Percentiles rank a stretch among this genome's conserved stretches.
Evolutionary conservation across 805 yeast species (phyloP).

Genomic region (Metschnikowia matae): DNA sequence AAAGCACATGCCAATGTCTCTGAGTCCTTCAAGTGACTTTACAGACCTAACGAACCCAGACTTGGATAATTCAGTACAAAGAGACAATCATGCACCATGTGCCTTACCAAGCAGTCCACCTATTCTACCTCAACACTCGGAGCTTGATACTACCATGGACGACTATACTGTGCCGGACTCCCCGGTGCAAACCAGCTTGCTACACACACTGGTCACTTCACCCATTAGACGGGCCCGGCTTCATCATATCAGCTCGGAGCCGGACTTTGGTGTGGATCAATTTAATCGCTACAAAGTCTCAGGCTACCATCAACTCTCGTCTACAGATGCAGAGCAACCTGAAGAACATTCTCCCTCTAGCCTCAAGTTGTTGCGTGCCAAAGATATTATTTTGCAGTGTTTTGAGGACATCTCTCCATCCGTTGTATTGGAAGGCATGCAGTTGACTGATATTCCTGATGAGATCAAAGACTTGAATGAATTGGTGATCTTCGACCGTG

Average conservation of each 20-base stretch:
- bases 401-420: slow-evolving; percentile 46
- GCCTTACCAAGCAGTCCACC: slow-evolving; percentile 39
- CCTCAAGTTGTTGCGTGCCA: slow-evolving; percentile 26
- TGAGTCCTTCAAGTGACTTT: neutral
- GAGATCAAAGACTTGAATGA: slow-evolving; percentile 56
- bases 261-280: slow-evolving; percentile 50
- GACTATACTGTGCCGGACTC: slow-evolving; percentile 26
- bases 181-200: slow-evolving; percentile 17
- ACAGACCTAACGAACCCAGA: slow-evolving; percentile 11
- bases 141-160: slow-evolving; percentile 27
- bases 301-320: slow-evolving; percentile 24
- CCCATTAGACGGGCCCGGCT: slow-evolving; percentile 1
- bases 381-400: slow-evolving; percentile 39
- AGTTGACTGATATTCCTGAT: slow-evolving; percentile 48
- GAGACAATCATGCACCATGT: neutral
- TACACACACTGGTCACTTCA: slow-evolving; percentile 7
- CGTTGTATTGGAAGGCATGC: slow-evolving; percentile 47
- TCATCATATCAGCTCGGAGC: slow-evolving; percentile 27
- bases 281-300: slow-evolving; percentile 38
- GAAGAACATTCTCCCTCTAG: slow-evolving; percentile 6
- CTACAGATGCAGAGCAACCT: slow-evolving; percentile 29
- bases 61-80: neutral
- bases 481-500: slow-evolving; percentile 40
- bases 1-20: neutral
- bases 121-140: slow-evolving; percentile 29